Evolutionary conservation across 441 rosid genomes (phyloP).

Genomic region (Pelargonium myrrhifolium): DNA sequence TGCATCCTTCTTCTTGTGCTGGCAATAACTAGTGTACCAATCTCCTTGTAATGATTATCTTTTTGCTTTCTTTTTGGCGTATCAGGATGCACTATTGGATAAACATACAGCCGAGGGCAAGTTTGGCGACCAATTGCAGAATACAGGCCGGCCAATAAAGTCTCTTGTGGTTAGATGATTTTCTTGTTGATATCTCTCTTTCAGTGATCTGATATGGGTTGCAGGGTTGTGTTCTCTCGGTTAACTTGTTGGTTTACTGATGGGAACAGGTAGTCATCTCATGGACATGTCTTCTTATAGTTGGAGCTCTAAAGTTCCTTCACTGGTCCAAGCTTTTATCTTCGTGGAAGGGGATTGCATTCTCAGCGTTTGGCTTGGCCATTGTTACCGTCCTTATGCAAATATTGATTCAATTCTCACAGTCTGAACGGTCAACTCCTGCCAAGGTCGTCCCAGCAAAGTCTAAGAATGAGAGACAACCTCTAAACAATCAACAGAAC

Average conservation of each 20-base stretch:
- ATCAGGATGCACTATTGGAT: constrained; percentile 75
- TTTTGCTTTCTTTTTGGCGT: constrained; percentile 14
- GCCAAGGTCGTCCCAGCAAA: constrained; percentile 70
- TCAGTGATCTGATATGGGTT: not conserved
- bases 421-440: constrained; percentile 87
- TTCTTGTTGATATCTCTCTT: not conserved
- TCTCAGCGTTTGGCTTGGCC: constrained; percentile 46
- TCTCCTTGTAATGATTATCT: constrained; percentile 12
- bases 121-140: constrained; percentile 66
- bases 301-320: constrained; percentile 66
- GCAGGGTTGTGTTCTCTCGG: not conserved
- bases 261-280: constrained; percentile 57
- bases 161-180: constrained; percentile 58
- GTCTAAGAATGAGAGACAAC: constrained; percentile 27
- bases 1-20: not conserved
- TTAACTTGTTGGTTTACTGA: not conserved
- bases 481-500: constrained; percentile 27
- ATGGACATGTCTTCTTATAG: constrained; percentile 53
- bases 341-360: constrained; percentile 77
- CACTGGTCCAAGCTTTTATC: constrained; percentile 74
- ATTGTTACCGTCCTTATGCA: constrained; percentile 75
- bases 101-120: constrained; percentile 71
- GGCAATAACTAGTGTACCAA: not conserved
- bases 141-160: constrained; percentile 65
- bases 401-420: constrained; percentile 69